These are phyloP conservation scores for Suillus decipiens DNA, from an alignment of 768 basidiomycete genomes.

Conservation along the genomic window DNA sequence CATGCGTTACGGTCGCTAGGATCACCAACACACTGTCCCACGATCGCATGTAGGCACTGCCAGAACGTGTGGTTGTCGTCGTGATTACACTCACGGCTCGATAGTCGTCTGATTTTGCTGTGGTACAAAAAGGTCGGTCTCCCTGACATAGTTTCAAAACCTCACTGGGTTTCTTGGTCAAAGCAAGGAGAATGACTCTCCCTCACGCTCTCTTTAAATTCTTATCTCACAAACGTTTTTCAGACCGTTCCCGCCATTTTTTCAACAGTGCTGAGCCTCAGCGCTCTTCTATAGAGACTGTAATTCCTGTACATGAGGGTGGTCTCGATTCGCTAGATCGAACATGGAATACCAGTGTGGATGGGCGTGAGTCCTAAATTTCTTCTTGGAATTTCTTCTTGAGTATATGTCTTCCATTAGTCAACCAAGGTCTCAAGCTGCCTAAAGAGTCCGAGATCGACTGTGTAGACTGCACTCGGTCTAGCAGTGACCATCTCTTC, in stretches of 20 bases:
- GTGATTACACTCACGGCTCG: background rate
- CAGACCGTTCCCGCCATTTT: background rate
- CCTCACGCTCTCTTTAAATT: background rate
- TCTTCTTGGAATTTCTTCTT: background rate
- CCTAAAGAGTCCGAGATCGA: background rate
- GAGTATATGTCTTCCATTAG: background rate
- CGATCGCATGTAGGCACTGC: background rate
- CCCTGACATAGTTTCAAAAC: too few species aligned
- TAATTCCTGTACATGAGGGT: background rate
- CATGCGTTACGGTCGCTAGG: background rate
- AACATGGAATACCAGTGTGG: background rate
- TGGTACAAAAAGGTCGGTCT: background rate
- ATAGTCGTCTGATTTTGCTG: background rate
- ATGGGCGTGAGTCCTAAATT: background rate
- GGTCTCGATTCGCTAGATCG: background rate
- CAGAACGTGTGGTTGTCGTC: background rate
- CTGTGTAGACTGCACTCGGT: background rate
- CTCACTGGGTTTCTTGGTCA: background rate
- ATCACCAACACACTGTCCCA: background rate
- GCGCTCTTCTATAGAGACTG: background rate
- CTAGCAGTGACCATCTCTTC: background rate
- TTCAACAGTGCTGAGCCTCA: background rate
- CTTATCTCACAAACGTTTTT: background rate
- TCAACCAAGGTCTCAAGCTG: background rate
- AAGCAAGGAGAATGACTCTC: conserved; percentile 1